phyloP scores from a whole-genome alignment of 352 stramenopile species.

The Phytopythium kandeliae region DNA sequence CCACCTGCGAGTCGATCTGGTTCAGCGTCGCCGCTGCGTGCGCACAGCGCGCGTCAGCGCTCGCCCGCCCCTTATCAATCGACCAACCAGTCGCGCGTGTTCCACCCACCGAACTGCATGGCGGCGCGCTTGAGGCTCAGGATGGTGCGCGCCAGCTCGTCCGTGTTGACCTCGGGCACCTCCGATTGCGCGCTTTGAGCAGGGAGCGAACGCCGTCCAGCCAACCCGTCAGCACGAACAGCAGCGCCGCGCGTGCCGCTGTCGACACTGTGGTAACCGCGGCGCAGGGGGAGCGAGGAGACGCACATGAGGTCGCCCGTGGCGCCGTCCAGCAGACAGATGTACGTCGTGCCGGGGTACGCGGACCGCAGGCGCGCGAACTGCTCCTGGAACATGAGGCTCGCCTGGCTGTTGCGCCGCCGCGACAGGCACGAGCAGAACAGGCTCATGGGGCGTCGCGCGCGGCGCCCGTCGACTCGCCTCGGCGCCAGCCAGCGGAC shows the following conservation, averaged over 20 bases:
- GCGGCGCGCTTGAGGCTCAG: slow-evolving; percentile 74
- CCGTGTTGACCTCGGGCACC: slow-evolving; percentile 52
- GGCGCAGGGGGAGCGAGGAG: neutral
- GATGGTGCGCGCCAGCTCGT: slow-evolving; percentile 76
- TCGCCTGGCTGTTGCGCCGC: slow-evolving; percentile 42
- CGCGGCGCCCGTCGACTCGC: neutral
- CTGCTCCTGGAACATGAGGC: slow-evolving; percentile 62
- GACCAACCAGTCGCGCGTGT: neutral
- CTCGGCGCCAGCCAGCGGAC: no score
- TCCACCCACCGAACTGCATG: slow-evolving; percentile 65
- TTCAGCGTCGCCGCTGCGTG: slow-evolving; percentile 64
- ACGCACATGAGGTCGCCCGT: slow-evolving; percentile 80
- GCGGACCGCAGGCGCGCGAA: slow-evolving; percentile 68
- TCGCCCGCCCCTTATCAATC: no score
- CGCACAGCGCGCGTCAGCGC: neutral
- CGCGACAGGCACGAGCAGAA: slow-evolving; percentile 73
- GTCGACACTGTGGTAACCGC: neutral
- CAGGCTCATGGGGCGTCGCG: slow-evolving; percentile 36
- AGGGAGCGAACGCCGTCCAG: no score
- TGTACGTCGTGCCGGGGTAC: slow-evolving; percentile 76
- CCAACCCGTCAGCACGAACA: no score
- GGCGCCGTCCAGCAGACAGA: slow-evolving; percentile 71
- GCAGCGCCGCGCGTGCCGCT: no score
- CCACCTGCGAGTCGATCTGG: slow-evolving; percentile 75
- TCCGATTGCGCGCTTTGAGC: slow-evolving; percentile 78